phyloP scores from a whole-genome alignment of 257 asterid species.

The Solanum pinnatisectum region DNA sequence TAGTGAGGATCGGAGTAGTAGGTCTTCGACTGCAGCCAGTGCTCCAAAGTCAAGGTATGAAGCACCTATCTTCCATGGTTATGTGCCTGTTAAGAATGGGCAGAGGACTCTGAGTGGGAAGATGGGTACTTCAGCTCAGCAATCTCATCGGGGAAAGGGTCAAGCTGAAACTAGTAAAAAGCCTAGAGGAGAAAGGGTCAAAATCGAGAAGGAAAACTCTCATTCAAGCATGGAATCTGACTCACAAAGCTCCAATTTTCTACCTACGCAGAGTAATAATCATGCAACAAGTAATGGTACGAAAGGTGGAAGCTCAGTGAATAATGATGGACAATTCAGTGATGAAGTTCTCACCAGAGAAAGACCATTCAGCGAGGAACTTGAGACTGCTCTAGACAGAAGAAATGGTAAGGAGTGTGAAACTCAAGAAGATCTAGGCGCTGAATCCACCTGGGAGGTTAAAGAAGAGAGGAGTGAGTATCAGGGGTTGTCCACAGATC shows the following conservation, averaged over 20 bases:
- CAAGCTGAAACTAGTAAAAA: conserved; percentile 36
- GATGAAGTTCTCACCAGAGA: conserved; percentile 40
- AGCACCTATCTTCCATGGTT: neutral
- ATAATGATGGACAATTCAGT: conserved; percentile 43
- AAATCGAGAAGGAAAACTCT: conserved; percentile 76
- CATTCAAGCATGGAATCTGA: conserved; percentile 95
- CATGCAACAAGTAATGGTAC: conserved; percentile 36
- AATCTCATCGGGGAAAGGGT: conserved; percentile 32
- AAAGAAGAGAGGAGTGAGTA: conserved; percentile 42
- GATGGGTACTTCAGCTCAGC: conserved; percentile 25
- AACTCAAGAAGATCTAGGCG: conserved; percentile 31
- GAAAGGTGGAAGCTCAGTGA: conserved; percentile 26
- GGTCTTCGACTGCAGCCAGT: conserved; percentile 27
- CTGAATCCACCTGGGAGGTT: conserved; percentile 38
- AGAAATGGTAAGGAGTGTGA: conserved; percentile 31
- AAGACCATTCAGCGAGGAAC: conserved; percentile 24
- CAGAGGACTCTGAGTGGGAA: conserved; percentile 34
- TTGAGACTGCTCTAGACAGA: conserved; percentile 26
- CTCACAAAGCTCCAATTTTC: conserved; percentile 63
- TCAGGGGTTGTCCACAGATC: conserved; percentile 25
- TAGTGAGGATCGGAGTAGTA: conserved; percentile 56
- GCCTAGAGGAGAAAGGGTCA: conserved; percentile 58
- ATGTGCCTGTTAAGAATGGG: neutral
- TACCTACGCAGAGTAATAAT: conserved; percentile 51
- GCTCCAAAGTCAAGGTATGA: conserved; percentile 16